Conservation (phyloP, 805 yeast genomes). For the Nakazawaea ambrosiae region DNA sequence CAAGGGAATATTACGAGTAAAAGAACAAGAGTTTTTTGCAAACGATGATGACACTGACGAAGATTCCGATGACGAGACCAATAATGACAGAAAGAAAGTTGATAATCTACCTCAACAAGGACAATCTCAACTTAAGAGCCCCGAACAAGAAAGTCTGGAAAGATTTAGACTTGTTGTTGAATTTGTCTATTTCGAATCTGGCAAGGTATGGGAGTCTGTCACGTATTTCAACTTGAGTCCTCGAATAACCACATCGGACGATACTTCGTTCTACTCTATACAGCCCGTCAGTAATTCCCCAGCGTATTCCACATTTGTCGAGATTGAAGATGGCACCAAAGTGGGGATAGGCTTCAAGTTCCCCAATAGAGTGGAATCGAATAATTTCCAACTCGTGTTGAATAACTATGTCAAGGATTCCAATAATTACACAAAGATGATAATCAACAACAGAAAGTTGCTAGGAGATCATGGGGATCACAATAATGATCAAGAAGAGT, state of each 20-base stretch:
- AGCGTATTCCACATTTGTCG: conserved; percentile 2
- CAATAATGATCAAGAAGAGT: not conserved
- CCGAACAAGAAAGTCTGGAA: conserved; percentile 3
- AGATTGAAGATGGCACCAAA: not conserved
- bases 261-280: conserved; percentile 5
- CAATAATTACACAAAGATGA: conserved; percentile 4
- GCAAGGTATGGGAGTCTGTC: conserved; percentile 4
- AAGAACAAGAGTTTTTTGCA: conserved; percentile 4
- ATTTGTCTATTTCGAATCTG: conserved; percentile 1
- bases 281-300: conserved; percentile 7
- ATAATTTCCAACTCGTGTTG: conserved; percentile 7
- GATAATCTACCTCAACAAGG: too few relatives aligned
- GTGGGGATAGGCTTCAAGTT: conserved; percentile 11
- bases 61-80: conserved; percentile 2
- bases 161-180: conserved; percentile 6
- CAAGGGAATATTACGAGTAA: conserved; percentile 7
- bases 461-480: not conserved
- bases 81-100: not conserved
- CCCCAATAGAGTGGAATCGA: conserved; percentile 6
- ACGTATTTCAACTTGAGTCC: conserved; percentile 7
- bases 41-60: conserved; percentile 6
- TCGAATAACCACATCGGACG: conserved; percentile 4
- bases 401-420: conserved; percentile 5
- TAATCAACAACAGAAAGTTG: conserved; percentile 1
- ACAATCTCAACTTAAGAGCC: not conserved